Base-by-base conservation (phyloP, 495 filamentous ascomycete genomes). In the Trypethelium eluteriae region DNA sequence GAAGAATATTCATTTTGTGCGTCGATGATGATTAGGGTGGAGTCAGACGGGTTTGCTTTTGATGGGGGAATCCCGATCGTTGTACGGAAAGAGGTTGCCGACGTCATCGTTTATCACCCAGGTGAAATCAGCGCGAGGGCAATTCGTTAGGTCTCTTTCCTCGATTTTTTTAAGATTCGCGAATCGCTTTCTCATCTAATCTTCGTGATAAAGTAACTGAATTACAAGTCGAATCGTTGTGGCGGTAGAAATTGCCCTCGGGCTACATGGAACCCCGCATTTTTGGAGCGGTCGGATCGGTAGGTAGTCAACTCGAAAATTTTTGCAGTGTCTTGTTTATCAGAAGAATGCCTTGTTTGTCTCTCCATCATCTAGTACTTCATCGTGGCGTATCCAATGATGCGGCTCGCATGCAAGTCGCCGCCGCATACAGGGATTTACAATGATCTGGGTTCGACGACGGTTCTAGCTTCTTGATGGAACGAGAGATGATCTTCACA, bases 1-100 rank as follows among this genome's bases (percentile, higher is more conserved):
- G 74, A 61, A 66, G 80, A 82, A 72, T 88, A 88, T 74, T 86
- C 83, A 62, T 84, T 83, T 72, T 84, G 82, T n/a, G 85, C 85
- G 71, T 88, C 85, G 73, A 88, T 82, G 70, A 88, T 85, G 67
- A 88, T 73, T 25, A 88, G 78, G 18, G 80, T 79, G 59, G 80
- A 82, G 75, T 86, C 82, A 25, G 76, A 66, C 2, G 79, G 69
- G 18, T 81, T 79, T 18, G 83, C 82, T 0, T 78, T 81, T 36
- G 80, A 83, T 39, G 75, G 77, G 34, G 79, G 70, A 18, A 80
- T 63, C 67, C 82, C 82, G 67, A 85, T 61, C 38, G 81, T 70
- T 25, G 79, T 62, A 64, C 82, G 82, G 76, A 86, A 84, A 70
- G 79, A 81, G 39, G 44, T 44, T 69, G 77, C 74, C 62, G 75